Conservation (phyloP, 2,329 filamentous ascomycete genomes). For the Arthrinium phaeospermum region DNA sequence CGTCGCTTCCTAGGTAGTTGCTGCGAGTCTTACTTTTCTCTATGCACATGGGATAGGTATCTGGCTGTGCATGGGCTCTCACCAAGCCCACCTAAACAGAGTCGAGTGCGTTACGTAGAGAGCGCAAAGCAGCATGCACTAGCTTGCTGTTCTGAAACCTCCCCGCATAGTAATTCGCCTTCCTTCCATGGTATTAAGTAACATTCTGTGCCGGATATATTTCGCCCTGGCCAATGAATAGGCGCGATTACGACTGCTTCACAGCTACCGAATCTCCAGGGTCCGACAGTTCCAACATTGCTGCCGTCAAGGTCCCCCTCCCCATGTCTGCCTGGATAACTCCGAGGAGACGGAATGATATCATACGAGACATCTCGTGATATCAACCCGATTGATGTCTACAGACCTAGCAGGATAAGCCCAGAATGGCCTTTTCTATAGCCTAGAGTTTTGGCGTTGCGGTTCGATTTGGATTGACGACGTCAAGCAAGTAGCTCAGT, state of each 20-base stretch:
- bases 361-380: constrained; percentile 10
- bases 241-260: constrained; percentile 7
- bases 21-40: constrained; percentile 2
- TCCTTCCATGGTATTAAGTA: constrained; percentile 5
- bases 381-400: background rate
- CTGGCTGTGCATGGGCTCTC: background rate
- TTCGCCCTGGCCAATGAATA: background rate
- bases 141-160: constrained; percentile 12
- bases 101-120: background rate
- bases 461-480: background rate
- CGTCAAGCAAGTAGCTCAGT: background rate
- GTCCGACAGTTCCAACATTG: background rate
- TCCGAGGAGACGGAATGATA: background rate
- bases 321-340: background rate
- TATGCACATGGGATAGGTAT: background rate
- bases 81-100: background rate
- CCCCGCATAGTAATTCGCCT: constrained; percentile 12
- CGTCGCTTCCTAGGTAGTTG: background rate
- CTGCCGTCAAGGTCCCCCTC: background rate
- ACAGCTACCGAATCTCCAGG: background rate
- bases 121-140: constrained; percentile 13
- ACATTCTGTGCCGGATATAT: constrained; percentile 12
- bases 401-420: background rate
- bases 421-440: background rate
- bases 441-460: background rate